These are phyloP conservation scores for Xenosphaeropsis pyriputrescens DNA, from an alignment of 2,329 filamentous ascomycete species.

Conservation along the genomic window DNA sequence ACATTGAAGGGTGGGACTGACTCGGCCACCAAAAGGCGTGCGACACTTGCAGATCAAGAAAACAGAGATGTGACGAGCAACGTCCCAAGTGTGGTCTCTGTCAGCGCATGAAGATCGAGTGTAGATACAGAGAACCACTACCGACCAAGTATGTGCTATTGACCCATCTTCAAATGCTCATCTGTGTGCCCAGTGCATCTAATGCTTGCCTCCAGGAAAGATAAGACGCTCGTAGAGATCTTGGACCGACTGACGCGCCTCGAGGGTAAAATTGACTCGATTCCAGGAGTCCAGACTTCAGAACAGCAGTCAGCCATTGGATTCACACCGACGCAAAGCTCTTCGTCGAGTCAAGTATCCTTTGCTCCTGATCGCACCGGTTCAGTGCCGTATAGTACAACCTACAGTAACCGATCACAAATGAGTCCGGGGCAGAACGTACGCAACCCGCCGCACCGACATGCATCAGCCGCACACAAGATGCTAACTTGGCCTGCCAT, in stretches of 20 bases:
- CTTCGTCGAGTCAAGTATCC: conserved; percentile 12
- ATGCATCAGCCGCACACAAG: conserved; percentile 28
- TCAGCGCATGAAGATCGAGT: conserved; percentile 39
- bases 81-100: conserved; percentile 47
- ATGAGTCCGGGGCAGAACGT: conserved; percentile 4
- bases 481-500: conserved; percentile 34
- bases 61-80: conserved; percentile 50
- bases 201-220: conserved; percentile 30
- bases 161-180: neutral
- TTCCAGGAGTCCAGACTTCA: conserved; percentile 5
- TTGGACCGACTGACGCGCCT: conserved; percentile 37
- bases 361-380: conserved; percentile 4
- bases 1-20: neutral
- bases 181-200: neutral
- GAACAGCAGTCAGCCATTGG: conserved; percentile 2
- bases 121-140: conserved; percentile 42
- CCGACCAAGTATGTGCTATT: conserved; percentile 37
- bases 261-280: conserved; percentile 37
- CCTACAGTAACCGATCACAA: conserved; percentile 11
- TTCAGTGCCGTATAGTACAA: neutral
- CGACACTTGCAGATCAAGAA: conserved; percentile 42
- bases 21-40: conserved; percentile 27
- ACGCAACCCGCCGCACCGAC: conserved; percentile 10
- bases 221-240: conserved; percentile 47
- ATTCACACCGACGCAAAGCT: conserved; percentile 5